Conservation (phyloP, 805 yeast species). For the Nakazawaea pomicola region DNA sequence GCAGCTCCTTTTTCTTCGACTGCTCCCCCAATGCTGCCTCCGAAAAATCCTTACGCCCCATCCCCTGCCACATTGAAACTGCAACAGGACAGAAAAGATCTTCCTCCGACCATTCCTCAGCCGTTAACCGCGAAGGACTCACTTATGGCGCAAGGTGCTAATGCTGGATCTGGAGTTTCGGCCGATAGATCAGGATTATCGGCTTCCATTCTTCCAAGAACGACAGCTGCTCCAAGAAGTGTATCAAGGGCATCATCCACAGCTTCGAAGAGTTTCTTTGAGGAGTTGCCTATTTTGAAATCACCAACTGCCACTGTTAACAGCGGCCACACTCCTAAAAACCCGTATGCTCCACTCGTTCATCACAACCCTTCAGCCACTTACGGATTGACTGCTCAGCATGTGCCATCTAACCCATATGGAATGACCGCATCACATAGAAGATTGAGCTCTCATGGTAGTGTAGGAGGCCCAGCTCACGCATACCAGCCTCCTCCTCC, state of each 20-base stretch:
- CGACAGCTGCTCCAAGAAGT: neutral
- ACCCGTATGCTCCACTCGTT: constrained; percentile 11
- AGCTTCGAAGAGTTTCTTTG: constrained; percentile 11
- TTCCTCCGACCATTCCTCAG: constrained; percentile 1
- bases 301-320: constrained; percentile 1
- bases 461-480: too few relatives aligned
- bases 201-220: neutral
- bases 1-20: neutral
- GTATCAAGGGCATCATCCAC: constrained; percentile 7
- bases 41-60: constrained; percentile 11
- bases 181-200: too few relatives aligned
- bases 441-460: constrained; percentile 6
- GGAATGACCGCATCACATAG: constrained; percentile 4
- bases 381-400: too few relatives aligned
- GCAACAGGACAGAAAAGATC: neutral
- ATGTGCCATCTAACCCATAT: too few relatives aligned
- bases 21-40: constrained; percentile 4
- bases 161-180: too few relatives aligned
- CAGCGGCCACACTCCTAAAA: constrained; percentile 4
- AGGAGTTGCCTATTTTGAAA: constrained; percentile 9
- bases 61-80: neutral
- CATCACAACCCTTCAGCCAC: too few relatives aligned
- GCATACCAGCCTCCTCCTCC: too few relatives aligned
- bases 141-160: neutral
- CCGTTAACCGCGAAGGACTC: constrained; percentile 9